phyloP scores from a whole-genome alignment of 139 green algal genomes.

The Chlorella sp. region DNA sequence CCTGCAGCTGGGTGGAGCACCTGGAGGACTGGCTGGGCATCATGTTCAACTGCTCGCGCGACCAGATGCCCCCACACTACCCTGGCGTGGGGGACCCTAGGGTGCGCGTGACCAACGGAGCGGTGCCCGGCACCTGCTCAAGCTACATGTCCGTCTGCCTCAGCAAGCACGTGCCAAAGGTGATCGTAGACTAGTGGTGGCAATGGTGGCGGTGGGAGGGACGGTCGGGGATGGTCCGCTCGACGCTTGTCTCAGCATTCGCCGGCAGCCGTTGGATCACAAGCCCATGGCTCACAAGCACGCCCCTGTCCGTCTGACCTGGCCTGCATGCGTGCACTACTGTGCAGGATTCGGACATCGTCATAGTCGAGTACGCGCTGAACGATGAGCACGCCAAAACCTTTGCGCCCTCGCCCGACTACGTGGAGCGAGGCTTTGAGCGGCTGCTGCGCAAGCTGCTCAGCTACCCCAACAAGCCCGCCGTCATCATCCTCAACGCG shows the following conservation, averaged over 20 bases:
- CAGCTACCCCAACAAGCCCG: slow-evolving; percentile 24
- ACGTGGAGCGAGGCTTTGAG: slow-evolving; percentile 24
- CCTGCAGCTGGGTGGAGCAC: slow-evolving; percentile 2
- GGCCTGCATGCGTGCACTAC: too few species aligned
- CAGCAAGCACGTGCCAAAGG: slow-evolving; percentile 22
- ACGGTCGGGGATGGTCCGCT: too few species aligned
- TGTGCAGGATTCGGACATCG: slow-evolving; percentile 27
- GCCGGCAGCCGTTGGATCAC: too few species aligned
- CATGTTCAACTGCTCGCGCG: neutral
- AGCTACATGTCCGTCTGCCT: slow-evolving; percentile 15
- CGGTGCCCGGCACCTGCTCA: slow-evolving; percentile 23
- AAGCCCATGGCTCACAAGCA: too few species aligned
- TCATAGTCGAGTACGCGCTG: slow-evolving; percentile 30
- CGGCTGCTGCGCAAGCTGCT: slow-evolving; percentile 40
- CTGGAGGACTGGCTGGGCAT: slow-evolving; percentile 2
- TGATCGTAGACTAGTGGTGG: too few species aligned
- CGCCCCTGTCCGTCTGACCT: too few species aligned
- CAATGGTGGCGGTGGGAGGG: too few species aligned
- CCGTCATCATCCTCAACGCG: slow-evolving; percentile 26
- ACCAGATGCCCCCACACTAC: neutral
- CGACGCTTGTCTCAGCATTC: too few species aligned
- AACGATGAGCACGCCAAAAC: slow-evolving; percentile 20
- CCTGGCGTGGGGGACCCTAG: neutral
- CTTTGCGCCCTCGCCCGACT: neutral
- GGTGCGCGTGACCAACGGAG: slow-evolving; percentile 21